phyloP scores from a whole-genome alignment of 768 basidiomycete genomes.

The Dacryopinax spathularia region DNA sequence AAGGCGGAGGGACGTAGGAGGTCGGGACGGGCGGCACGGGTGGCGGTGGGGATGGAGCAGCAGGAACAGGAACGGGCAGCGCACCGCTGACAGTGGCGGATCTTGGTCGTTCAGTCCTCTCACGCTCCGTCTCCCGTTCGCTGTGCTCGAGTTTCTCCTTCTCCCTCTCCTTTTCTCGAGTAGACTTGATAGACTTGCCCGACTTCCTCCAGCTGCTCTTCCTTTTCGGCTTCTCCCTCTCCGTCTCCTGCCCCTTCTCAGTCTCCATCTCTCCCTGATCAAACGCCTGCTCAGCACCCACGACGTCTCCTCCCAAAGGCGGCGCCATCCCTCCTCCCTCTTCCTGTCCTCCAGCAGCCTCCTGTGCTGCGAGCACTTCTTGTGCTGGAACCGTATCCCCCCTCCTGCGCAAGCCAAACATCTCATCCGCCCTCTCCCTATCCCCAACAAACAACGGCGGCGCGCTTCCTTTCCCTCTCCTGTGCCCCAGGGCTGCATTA shows the following conservation, averaged over 20 bases:
- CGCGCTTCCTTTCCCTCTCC: neutral
- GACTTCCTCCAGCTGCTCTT: neutral
- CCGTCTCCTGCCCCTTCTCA: neutral
- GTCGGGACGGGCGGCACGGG: neutral
- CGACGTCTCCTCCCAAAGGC: too few relatives aligned
- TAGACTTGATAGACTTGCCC: neutral
- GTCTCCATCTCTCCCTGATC: neutral
- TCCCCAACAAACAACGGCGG: neutral
- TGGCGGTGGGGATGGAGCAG: neutral
- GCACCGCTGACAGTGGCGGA: neutral
- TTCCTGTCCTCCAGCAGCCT: neutral
- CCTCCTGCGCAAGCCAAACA: neutral
- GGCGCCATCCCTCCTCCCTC: too few relatives aligned
- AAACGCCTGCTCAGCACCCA: neutral
- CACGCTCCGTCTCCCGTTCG: neutral
- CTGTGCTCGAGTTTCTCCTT: neutral
- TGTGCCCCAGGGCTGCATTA: neutral
- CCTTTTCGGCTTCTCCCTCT: neutral
- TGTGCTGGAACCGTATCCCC: neutral
- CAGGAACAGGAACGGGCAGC: neutral
- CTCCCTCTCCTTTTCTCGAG: neutral
- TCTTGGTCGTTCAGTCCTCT: neutral
- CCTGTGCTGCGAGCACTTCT: neutral
- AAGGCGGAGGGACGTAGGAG: neutral
- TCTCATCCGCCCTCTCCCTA: neutral